Evolutionary conservation across 2,329 filamentous ascomycete genomes (phyloP), one percentile per base, ranked within the genome.

Genomic region (Fusarium pilosicola): DNA sequence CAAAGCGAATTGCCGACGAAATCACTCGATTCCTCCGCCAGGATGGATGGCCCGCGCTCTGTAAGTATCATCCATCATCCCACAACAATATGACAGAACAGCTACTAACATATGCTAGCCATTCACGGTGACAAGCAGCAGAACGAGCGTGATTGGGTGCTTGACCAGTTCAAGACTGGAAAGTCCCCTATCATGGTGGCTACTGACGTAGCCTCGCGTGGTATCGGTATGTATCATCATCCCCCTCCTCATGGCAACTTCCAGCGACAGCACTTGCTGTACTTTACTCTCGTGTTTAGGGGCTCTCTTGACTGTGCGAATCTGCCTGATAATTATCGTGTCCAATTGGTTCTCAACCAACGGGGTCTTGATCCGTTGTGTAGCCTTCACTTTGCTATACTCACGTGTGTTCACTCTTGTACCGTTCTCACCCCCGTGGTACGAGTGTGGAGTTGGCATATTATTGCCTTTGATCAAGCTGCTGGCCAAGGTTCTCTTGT

Each of bases 111-210:
- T 51, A 61, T 24, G 74, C 15, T 45, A 96, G 94, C 96, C 73
- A 98, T 99, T 79, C 96, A 99, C 88, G 96, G 96, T 82, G 96
- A 98, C 87, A 98, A 98, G 89, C 95, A 98, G 83, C 96, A 99
- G 83, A 97, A 98, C 85, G 96, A 99, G 88, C 95, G 96, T 88
- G 96, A 98, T 85, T 98, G 96, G 95, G 96, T 98, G 80, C 89
- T 99, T 83, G 97, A 98, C 85, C 96, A 98, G 85, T 99, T 99
- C 91, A 99, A 98, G 92, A 94, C 94, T 76, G 95, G 95, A 86
- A 98, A 98, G 89, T 97, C 95, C 87, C 96, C 96, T 83, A 97
- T 99, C 91, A 97, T 99, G 95, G 96, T 99, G 87, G 96, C 96
- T 87, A 99, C 96, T 77, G 96, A 98, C 83, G 96, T 99, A 86